phyloP scores from a whole-genome alignment of 2,329 filamentous ascomycete genomes.

The Monosporascus sp. region DNA sequence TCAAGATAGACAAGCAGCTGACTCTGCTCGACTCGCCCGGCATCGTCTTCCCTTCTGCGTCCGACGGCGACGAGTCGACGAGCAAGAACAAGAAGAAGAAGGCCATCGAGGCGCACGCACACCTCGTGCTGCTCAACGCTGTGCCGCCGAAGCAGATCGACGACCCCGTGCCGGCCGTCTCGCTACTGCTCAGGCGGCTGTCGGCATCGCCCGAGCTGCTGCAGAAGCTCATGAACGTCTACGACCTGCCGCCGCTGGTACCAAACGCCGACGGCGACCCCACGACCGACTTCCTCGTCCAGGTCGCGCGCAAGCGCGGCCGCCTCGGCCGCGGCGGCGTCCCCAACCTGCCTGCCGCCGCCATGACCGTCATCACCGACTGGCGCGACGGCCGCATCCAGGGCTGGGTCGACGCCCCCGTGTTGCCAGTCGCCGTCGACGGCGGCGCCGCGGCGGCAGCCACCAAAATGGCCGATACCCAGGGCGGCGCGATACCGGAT shows the following conservation, averaged over 20 bases:
- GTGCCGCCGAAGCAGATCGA: constrained; percentile 91
- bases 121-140: constrained; percentile 83
- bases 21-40: constrained; percentile 91
- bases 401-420: constrained; percentile 79
- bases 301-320: constrained; percentile 90
- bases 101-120: constrained; percentile 68
- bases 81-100: constrained; percentile 38
- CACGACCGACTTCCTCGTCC: constrained; percentile 87
- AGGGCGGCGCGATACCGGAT: constrained; percentile 35
- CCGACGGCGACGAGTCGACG: constrained; percentile 12
- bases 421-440: constrained; percentile 47
- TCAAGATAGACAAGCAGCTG: constrained; percentile 92
- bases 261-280: constrained; percentile 63
- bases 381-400: constrained; percentile 94
- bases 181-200: constrained; percentile 75
- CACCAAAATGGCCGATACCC: constrained; percentile 19
- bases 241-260: constrained; percentile 77
- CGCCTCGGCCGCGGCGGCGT: constrained; percentile 83
- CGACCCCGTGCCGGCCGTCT: constrained; percentile 83
- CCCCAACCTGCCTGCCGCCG: constrained; percentile 81
- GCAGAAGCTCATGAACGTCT: constrained; percentile 73
- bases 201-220: constrained; percentile 68
- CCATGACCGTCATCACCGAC: constrained; percentile 91
- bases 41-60: constrained; percentile 79
- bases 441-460: constrained; percentile 17